phyloP scores from a whole-genome alignment of 2,329 filamentous ascomycete species.

The Dryadomyces quercus-mongolicae region DNA sequence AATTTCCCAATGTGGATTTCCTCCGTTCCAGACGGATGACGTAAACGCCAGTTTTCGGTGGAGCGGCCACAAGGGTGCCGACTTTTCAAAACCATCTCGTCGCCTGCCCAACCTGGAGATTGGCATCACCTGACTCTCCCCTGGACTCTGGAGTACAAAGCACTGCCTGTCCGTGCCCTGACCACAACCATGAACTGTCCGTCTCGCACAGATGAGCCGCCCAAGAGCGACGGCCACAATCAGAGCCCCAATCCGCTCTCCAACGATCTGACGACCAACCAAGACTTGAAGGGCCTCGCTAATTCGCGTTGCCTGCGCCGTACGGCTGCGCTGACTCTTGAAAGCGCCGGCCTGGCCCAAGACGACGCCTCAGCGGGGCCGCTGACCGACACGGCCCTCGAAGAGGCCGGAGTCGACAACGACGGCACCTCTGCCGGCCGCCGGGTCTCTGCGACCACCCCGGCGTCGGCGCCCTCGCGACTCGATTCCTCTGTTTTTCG shows the following conservation, averaged over 20 bases:
- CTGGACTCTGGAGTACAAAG: no score
- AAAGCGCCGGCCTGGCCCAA: constrained; percentile 16
- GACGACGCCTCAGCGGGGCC: constrained; percentile 1
- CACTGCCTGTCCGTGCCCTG: neutral
- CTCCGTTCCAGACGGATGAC: no score
- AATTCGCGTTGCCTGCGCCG: constrained; percentile 25
- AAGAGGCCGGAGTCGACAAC: no score
- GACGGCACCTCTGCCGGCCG: neutral
- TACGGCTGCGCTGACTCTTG: constrained; percentile 10
- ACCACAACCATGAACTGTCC: constrained; percentile 11
- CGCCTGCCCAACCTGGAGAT: no score
- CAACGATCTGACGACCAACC: constrained; percentile 43
- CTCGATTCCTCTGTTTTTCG: neutral
- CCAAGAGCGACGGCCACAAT: constrained; percentile 32
- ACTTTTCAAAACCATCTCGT: no score
- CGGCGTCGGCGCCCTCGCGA: neutral
- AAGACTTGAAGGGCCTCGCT: constrained; percentile 40
- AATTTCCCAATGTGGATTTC: no score
- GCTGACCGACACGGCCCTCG: neutral
- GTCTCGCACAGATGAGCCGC: constrained; percentile 26
- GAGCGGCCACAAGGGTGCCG: no score
- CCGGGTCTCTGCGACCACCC: neutral
- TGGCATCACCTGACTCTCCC: no score
- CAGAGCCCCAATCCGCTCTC: constrained; percentile 41
- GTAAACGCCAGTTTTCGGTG: no score